Evolutionary conservation across 768 basidiomycete species (phyloP), one percentile per base, ranked within the genome.

Genomic region (Boletus rubropictus): DNA sequence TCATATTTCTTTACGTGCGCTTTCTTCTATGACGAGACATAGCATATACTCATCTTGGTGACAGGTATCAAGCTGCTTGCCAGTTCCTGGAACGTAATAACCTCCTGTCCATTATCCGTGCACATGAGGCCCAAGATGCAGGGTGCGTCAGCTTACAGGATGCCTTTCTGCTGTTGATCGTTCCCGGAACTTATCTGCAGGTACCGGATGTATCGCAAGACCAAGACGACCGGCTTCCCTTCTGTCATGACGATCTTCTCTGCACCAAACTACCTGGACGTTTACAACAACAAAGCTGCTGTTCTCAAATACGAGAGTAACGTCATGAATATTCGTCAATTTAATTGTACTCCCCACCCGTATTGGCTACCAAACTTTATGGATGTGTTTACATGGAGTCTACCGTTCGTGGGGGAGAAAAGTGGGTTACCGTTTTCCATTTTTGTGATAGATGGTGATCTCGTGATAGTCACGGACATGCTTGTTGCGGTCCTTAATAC

Each of bases 231-330:
- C 0, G 94, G 95, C 6, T 98, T 99, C 75, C 95, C 96, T 15
- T 95, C 93, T 14, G 94, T 99, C 49, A 98, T 99, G 93, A 98
- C 95, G n/a, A 93, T 99, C 60, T 99, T 99, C 72, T 94, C 90
- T 14, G 94, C 94, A 7, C 96, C 96, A 34, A 94, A 97, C 65
- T 97, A 97, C 63, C 84, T 98, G 48, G 96, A 98, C 60, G 91
- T 98, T 17, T 98, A 98, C 70, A 92, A 95, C 69, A 99, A 99
- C 73, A 98, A 98, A 70, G 96, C 94, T 2, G 96, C 96, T 0
- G 94, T 99, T 18, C 80, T 99, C 62, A 98, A 98, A 71, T 98
- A 98, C 62, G 96, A 98, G 71, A 92, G 89, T 66, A 99, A 99
- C 62, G 93, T 95, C 45, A 89, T 97, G 84, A 97, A 96, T 68